Base-by-base conservation (phyloP, 2,329 filamentous ascomycete genomes). In the Alternaria sp. region DNA sequence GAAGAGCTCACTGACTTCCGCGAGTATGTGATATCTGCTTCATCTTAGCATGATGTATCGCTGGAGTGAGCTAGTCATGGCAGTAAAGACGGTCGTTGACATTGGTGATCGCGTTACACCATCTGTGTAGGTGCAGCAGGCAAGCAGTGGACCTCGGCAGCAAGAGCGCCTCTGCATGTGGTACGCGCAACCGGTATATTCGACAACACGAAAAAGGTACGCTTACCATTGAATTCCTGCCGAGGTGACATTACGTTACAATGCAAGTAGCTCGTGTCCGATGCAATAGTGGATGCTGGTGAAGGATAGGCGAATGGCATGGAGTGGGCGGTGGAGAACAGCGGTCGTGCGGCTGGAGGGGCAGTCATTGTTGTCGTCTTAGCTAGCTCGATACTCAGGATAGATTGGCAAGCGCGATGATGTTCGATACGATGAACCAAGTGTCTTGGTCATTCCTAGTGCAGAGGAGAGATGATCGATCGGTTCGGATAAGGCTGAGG, bases 191-290 rank as follows among this genome's bases (percentile, higher is more conserved):
- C 20, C 16, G 30, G 32, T 28, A 36, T 25, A 44, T 59, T 57
- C 22, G 50, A 56, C 32, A 36, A 64, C 12, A 53, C 34, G 59
- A 64, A 60, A 60, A 60, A 34, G 28, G 27, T 20, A 53, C 36
- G 64, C 73, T 69, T 66, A 76, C 74, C 67, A 60, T 70, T 63
- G 34, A 34, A 18, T 43, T 68, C 53, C n/a, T 62, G 57, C 18
- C 57, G 69, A 34, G 70, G 67, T 49, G 66, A 57, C 73, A 74
- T 74, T 14, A 66, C 56, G 30, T 53, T 41, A 71, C 71, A 75
- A 28, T 64, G 58, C 27, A 57, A 65, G 44, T 59, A 65, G 44
- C 60, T 62, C 57, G 69, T 66, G 56, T 69, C 69, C 28, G 68
- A 69, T 20, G 60, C 54, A 25, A 66, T 54, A 20, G 66, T 62